phyloP scores from a whole-genome alignment of 2,329 filamentous ascomycete species.

The Ophiostoma perfectum region DNA sequence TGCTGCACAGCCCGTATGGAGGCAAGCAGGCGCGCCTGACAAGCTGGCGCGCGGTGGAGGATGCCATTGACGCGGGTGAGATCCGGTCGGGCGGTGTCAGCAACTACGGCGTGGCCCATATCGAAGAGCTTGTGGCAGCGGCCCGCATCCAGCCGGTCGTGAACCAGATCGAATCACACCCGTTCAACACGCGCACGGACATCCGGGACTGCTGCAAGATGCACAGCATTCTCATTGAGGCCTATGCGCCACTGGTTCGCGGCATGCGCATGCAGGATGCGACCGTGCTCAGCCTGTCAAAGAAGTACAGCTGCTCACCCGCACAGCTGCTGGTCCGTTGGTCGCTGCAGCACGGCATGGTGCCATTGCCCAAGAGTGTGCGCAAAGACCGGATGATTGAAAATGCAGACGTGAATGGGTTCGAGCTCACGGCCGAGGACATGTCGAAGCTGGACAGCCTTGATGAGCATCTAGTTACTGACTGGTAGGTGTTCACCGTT shows the following conservation, averaged over 20 bases:
- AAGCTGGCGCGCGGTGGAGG: constrained; percentile 71
- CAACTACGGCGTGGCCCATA: constrained; percentile 71
- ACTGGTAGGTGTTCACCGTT: constrained; percentile 43
- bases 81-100: constrained; percentile 67
- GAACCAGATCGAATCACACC: constrained; percentile 78
- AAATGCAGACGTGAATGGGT: constrained; percentile 57
- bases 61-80: constrained; percentile 67
- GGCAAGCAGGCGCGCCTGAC: constrained; percentile 61
- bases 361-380: constrained; percentile 69
- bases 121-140: constrained; percentile 62
- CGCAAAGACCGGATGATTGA: constrained; percentile 56
- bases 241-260: constrained; percentile 72
- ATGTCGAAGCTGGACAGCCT: constrained; percentile 57
- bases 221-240: constrained; percentile 66
- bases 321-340: constrained; percentile 72
- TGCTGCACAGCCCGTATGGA: constrained; percentile 74
- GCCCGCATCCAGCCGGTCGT: constrained; percentile 61
- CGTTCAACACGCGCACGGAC: constrained; percentile 67
- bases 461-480: constrained; percentile 69
- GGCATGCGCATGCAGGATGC: constrained; percentile 65
- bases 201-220: constrained; percentile 63
- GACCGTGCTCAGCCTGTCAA: constrained; percentile 54
- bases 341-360: constrained; percentile 68
- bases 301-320: constrained; percentile 64
- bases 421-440: constrained; percentile 59